Percentiles rank a stretch among this genome's conserved stretches.
Evolutionary conservation across 805 yeast genomes (phyloP).

Genomic region (Pichia gijzeniarum): DNA sequence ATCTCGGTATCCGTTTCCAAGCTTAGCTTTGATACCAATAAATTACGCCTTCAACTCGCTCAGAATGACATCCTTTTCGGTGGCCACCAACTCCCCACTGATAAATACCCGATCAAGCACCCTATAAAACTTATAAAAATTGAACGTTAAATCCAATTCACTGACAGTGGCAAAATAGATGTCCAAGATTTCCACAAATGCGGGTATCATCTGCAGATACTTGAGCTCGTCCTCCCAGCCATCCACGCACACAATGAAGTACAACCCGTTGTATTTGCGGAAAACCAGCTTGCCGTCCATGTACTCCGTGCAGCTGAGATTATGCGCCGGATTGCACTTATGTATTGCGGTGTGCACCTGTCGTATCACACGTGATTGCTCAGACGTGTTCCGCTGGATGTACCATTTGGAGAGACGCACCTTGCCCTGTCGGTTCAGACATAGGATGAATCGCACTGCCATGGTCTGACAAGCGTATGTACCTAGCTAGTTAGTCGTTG

Average conservation of each 20-base stretch:
- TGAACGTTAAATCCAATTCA: conserved; percentile 88
- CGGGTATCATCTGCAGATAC: conserved; percentile 76
- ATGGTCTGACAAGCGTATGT: too few relatives aligned
- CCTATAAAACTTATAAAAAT: conserved; percentile 76
- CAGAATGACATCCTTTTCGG: conserved; percentile 46
- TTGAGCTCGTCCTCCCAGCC: conserved; percentile 54
- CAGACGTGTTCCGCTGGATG: conserved; percentile 32
- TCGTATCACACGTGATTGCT: conserved; percentile 41
- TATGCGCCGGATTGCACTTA: too few relatives aligned
- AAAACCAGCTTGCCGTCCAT: conserved; percentile 59
- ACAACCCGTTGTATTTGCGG: conserved; percentile 86
- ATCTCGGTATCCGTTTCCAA: too few relatives aligned
- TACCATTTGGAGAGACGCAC: conserved; percentile 82
- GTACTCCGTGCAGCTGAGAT: too few relatives aligned
- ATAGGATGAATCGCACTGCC: conserved; percentile 55
- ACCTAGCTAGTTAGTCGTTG: too few relatives aligned
- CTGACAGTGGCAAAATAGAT: conserved; percentile 85
- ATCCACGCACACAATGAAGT: conserved; percentile 68
- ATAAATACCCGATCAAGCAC: conserved; percentile 82
- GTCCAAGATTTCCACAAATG: conserved; percentile 85
- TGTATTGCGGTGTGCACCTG: conserved; percentile 43
- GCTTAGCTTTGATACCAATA: too few relatives aligned
- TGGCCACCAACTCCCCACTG: conserved; percentile 89
- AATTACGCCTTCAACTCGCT: background rate
- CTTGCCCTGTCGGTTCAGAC: conserved; percentile 91